Evolutionary conservation across 768 basidiomycete genomes (phyloP), one percentile per base, ranked within the genome.

Genomic region (Dioszegia hungarica): DNA sequence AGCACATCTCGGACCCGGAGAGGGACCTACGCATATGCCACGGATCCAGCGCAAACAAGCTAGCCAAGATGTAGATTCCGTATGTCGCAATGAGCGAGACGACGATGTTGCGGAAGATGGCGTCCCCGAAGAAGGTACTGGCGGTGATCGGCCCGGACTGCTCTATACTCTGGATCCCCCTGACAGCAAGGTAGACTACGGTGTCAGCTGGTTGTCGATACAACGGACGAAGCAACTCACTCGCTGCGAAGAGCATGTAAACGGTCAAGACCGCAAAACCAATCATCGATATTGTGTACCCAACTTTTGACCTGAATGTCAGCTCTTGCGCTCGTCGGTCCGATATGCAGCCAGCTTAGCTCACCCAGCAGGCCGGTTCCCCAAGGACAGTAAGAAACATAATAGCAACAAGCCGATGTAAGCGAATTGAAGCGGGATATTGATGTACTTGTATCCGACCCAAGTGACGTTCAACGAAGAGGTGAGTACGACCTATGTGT

Each of bases 191-290:
- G 61, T 89, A 83, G 70, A 93, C 83, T 41, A 89, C 5, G 11
- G 5, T 45, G 5, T 34, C 2, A 22, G 0, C 11, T 33, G 37
- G 15, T 17, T 29, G 10, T 25, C 24, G 44, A 36, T 15, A 38
- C 10, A 46, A 46, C 15, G 2, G 10, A 22, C 9, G 39, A 50
- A 20, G 5, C 12, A 12, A 61, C 72, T 60, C 38, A 73, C 74
- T 59, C 5, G 76, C 76, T 11, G 76, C 75, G 50, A 76, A 76
- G 31, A 91, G 90, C 94, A 99, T 98, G 72, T 98, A 98, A n/a
- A 91, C 75, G 29, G 94, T 98, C 62, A 99, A 85, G 22, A 94
- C 3, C 2, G 82, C 90, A 77, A 94, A 99, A 0, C 90, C 89
- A 28, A 94, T 72, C 67, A 97, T 85, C 27, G 90, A 87, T 6